These are phyloP conservation scores for Rhinocladiella mackenziei DNA, from an alignment of 2,329 filamentous ascomycete genomes.

Conservation along the genomic window DNA sequence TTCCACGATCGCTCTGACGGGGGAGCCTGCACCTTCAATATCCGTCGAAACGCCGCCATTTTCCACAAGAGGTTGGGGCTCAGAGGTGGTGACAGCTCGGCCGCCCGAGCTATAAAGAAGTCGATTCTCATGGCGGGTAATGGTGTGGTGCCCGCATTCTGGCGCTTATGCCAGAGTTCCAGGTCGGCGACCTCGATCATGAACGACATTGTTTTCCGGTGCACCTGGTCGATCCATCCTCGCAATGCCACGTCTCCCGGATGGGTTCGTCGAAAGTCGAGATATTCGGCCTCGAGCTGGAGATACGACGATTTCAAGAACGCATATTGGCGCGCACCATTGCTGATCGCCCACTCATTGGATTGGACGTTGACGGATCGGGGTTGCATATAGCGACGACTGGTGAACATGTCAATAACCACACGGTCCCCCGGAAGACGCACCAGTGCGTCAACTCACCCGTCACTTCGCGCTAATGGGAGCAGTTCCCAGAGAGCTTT, in stretches of 20 bases:
- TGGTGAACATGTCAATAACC: background rate
- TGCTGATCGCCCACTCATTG: slow-evolving; percentile 11
- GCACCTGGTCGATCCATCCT: slow-evolving; percentile 13
- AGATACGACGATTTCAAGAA: slow-evolving; percentile 21
- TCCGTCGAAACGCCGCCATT: slow-evolving; percentile 39
- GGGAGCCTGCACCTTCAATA: slow-evolving; percentile 35
- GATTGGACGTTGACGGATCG: slow-evolving; percentile 5
- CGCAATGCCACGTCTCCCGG: slow-evolving; percentile 1
- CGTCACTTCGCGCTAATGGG: slow-evolving; percentile 18
- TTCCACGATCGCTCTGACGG: slow-evolving; percentile 33
- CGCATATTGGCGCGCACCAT: slow-evolving; percentile 12
- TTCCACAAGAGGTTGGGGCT: slow-evolving; percentile 33
- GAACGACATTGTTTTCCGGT: slow-evolving; percentile 15
- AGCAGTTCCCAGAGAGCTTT: slow-evolving; percentile 17
- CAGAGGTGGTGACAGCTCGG: slow-evolving; percentile 38
- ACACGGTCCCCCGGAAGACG: background rate
- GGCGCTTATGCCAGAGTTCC: slow-evolving; percentile 16
- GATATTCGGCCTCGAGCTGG: slow-evolving; percentile 16
- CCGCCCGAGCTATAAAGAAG: slow-evolving; percentile 37
- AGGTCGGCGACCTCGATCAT: slow-evolving; percentile 12
- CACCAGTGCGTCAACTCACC: slow-evolving; percentile 10
- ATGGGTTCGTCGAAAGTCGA: slow-evolving; percentile 1
- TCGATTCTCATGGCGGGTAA: slow-evolving; percentile 7
- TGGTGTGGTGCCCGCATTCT: background rate
- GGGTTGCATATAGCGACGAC: slow-evolving; percentile 14